Evolutionary conservation across 106 monocot species (phyloP).

Genomic region (Dioscorea alata): DNA sequence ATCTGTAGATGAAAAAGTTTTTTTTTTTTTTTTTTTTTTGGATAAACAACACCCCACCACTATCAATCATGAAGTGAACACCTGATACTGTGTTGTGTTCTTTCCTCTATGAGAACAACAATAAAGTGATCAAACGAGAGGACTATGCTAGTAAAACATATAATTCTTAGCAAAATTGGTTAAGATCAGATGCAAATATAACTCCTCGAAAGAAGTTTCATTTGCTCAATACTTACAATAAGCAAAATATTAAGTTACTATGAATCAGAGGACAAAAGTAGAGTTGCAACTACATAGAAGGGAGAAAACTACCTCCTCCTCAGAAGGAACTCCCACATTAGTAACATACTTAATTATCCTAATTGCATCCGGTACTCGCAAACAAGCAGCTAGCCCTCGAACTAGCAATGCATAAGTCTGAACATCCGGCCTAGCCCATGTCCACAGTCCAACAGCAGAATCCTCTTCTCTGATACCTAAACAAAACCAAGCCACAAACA

Average conservation of each 20-base stretch:
- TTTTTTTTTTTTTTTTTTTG: too few species aligned
- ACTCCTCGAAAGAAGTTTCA: too few species aligned
- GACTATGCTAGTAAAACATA: too few species aligned
- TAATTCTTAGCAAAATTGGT: too few species aligned
- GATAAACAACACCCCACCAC: too few species aligned
- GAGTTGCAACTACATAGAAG: conserved; percentile 1
- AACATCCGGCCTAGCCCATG: conserved; percentile 68
- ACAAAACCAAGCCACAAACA: neutral
- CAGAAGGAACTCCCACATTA: conserved; percentile 43
- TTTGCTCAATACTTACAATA: too few species aligned
- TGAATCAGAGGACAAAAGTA: neutral
- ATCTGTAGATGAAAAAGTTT: too few species aligned
- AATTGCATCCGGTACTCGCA: conserved; percentile 78
- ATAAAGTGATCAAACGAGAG: too few species aligned
- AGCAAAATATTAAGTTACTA: neutral
- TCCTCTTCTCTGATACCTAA: conserved; percentile 32
- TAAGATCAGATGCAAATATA: too few species aligned
- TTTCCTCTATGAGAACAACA: too few species aligned
- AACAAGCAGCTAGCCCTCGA: conserved; percentile 48
- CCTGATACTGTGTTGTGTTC: too few species aligned
- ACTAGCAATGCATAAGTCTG: conserved; percentile 58
- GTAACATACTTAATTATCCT: conserved; percentile 54
- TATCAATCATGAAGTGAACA: too few species aligned
- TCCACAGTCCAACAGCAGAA: conserved; percentile 27
- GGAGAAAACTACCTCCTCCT: conserved; percentile 47